These are phyloP conservation scores for Areca catechu DNA, from an alignment of 176 grass and related monocot genomes.

Conservation along the genomic window DNA sequence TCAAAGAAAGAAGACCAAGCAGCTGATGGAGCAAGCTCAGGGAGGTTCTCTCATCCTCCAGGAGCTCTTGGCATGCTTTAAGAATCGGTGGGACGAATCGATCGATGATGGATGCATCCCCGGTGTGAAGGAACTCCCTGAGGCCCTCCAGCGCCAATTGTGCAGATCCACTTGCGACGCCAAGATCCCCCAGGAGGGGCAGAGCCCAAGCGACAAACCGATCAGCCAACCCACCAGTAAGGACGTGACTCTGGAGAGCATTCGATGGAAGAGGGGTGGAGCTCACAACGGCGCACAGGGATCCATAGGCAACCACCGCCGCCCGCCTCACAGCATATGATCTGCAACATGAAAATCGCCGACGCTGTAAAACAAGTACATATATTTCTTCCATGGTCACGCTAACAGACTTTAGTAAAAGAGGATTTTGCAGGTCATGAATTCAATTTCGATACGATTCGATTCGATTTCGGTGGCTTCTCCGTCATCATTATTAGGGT, in stretches of 20 bases:
- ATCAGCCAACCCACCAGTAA: constrained; percentile 57
- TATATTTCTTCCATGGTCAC: neutral
- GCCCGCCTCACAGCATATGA: constrained; percentile 65
- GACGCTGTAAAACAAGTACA: neutral
- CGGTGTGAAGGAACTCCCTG: constrained; percentile 51
- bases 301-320: constrained; percentile 65
- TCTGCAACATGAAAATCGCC: constrained; percentile 26
- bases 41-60: constrained; percentile 86
- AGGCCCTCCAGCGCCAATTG: constrained; percentile 67
- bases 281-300: constrained; percentile 61
- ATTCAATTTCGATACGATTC: too few relatives aligned
- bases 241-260: constrained; percentile 33
- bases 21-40: constrained; percentile 62
- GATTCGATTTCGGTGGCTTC: too few relatives aligned
- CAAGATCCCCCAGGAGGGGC: constrained; percentile 55
- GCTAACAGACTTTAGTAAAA: too few relatives aligned
- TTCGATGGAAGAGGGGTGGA: constrained; percentile 20
- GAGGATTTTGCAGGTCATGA: too few relatives aligned
- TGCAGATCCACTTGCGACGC: constrained; percentile 20
- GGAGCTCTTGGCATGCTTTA: constrained; percentile 62
- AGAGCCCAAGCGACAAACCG: constrained; percentile 79
- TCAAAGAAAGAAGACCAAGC: constrained; percentile 62
- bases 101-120: constrained; percentile 49
- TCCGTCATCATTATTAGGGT: too few relatives aligned
- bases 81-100: constrained; percentile 69